Percentiles rank a stretch among this genome's conserved stretches.
These are phyloP conservation scores for Trichoderma koningiopsis DNA, from an alignment of 2,329 filamentous ascomycete species.

Conservation along the genomic window DNA sequence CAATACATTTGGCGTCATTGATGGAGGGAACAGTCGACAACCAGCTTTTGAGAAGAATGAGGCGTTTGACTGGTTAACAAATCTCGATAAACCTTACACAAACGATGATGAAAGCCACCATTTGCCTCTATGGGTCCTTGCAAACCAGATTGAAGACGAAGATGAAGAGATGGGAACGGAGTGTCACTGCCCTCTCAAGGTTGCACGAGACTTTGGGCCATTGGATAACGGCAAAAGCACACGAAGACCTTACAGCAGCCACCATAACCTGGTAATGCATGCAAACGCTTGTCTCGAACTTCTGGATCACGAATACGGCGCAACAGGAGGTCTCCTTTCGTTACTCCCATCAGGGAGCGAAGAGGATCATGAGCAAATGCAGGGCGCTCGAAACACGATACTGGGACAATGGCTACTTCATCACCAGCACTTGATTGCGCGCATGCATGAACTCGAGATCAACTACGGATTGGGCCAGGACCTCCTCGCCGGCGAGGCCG, in stretches of 20 bases:
- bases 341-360: slow-evolving; percentile 51
- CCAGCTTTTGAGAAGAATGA: slow-evolving; percentile 45
- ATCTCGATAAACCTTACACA: slow-evolving; percentile 52
- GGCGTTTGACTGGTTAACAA: slow-evolving; percentile 60
- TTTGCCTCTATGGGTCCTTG: slow-evolving; percentile 48
- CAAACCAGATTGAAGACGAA: slow-evolving; percentile 49
- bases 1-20: slow-evolving; percentile 32
- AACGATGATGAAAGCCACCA: slow-evolving; percentile 52
- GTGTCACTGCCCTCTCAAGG: slow-evolving; percentile 51
- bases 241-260: slow-evolving; percentile 47
- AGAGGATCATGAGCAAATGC: slow-evolving; percentile 41
- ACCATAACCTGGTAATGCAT: slow-evolving; percentile 56
- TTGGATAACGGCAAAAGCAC: slow-evolving; percentile 27
- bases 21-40: slow-evolving; percentile 32
- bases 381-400: slow-evolving; percentile 52
- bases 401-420: slow-evolving; percentile 61
- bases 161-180: slow-evolving; percentile 46
- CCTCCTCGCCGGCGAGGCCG: slow-evolving; percentile 52
- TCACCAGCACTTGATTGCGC: slow-evolving; percentile 54
- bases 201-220: slow-evolving; percentile 30
- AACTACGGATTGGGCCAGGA: slow-evolving; percentile 54
- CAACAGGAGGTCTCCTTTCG: slow-evolving; percentile 58
- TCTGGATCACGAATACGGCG: slow-evolving; percentile 60
- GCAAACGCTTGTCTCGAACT: slow-evolving; percentile 62
- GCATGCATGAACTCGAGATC: slow-evolving; percentile 61